Evolutionary conservation across 768 basidiomycete genomes (phyloP), one percentile per base, ranked within the genome.

Genomic region (Pisolithus marmoratus): DNA sequence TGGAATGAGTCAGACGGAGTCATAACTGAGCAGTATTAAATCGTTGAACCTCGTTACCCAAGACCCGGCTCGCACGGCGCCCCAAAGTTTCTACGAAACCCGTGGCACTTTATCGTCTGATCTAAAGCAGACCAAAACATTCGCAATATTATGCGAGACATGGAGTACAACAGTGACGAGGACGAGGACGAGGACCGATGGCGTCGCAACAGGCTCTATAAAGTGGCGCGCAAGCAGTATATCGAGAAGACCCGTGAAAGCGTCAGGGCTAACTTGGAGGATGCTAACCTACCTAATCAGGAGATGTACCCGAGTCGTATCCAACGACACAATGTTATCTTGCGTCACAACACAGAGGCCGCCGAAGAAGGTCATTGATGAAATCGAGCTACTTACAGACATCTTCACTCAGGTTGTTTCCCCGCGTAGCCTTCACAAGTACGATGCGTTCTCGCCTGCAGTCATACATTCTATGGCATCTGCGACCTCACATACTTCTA

Each of bases 111-210:
- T n/a, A 66, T 73, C 29, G 63, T 71, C 22, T 66, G 71, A 20
- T 72, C 72, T 1, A 70, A 73, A 54, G 58, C 72, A 1, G 68
- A 72, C 41, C 65, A 63, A 20, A 61, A 69, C 38, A 65, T 69
- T 31, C 59, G 34, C 12, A 59, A 63, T 46, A 37, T 68, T 37
- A 58, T 63, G 59, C 53, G 27, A 24, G 64, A 68, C 26, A 56
- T 53, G 56, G 66, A 56, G 31, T 68, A 65, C 4, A 61, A 65
- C 36, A 63, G 57, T 8, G 64, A 46, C 15, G 51, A 53, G 6
- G 43, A 53, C 5, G 24, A 54, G 17, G 62, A 54, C n/a, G 46
- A 31, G 7, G 48, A 45, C 12, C 9, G n/a, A 4, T 53, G 53
- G 9, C 56, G 48, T 3, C 61, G 49, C n/a, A 57, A 64, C 11